Conservation (phyloP, 257 asterid species). For the Ajuga chamaepitys region DNA sequence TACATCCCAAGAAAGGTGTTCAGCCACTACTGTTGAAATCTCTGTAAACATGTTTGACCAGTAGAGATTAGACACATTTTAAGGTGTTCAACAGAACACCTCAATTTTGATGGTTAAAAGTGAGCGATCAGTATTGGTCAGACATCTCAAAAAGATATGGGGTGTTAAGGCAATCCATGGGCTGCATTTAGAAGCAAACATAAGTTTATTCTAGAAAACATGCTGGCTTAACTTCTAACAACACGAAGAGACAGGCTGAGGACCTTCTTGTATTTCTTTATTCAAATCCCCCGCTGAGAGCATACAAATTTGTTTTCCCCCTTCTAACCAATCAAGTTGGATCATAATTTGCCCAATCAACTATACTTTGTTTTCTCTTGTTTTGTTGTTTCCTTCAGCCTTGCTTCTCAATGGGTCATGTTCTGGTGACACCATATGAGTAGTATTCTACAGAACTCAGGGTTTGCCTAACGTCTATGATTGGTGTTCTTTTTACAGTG, state of each 20-base stretch:
- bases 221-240: too few species aligned
- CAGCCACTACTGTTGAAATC: too few species aligned
- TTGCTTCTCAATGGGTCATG: neutral
- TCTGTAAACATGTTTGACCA: too few species aligned
- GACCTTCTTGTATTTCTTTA: neutral
- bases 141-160: too few species aligned
- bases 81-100: too few species aligned
- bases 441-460: neutral
- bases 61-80: too few species aligned
- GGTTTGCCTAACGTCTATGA: neutral
- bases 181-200: too few species aligned
- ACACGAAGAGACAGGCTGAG: too few species aligned
- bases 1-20: too few species aligned
- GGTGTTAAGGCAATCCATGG: too few species aligned
- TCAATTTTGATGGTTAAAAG: neutral
- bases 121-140: too few species aligned
- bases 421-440: neutral
- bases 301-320: neutral
- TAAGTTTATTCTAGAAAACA: too few species aligned
- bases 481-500: constrained; percentile 38
- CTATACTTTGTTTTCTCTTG: neutral
- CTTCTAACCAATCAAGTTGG: neutral
- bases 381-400: neutral
- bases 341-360: neutral
- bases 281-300: neutral